These are phyloP conservation scores for Hypoxylon sp. DNA, from an alignment of 2,329 filamentous ascomycete species.

Conservation along the genomic window DNA sequence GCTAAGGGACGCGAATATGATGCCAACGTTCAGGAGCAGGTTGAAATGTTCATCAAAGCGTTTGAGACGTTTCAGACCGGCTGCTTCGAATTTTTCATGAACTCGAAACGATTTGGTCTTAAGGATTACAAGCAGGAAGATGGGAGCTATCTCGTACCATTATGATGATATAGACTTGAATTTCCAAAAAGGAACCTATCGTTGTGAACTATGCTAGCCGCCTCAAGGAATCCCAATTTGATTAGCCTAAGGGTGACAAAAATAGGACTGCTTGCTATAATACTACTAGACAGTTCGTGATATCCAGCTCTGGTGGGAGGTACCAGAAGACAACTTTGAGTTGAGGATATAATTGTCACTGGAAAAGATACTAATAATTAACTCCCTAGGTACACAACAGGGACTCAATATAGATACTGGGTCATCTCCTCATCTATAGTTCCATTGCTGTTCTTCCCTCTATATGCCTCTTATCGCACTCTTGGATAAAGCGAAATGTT, in stretches of 20 bases:
- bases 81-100: slow-evolving; percentile 31
- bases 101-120: slow-evolving; percentile 24
- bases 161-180: slow-evolving; percentile 2
- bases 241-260: neutral
- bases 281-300: no score
- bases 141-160: slow-evolving; percentile 28
- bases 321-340: no score
- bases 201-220: neutral
- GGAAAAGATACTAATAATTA: neutral
- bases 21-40: neutral
- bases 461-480: no score
- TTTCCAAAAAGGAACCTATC: neutral
- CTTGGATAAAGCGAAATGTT: no score
- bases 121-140: slow-evolving; percentile 25
- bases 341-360: no score
- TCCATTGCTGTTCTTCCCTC: no score
- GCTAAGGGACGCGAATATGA: slow-evolving; percentile 13
- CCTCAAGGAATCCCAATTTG: neutral
- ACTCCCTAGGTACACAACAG: no score
- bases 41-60: slow-evolving; percentile 24
- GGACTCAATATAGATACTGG: no score
- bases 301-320: neutral
- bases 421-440: no score
- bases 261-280: neutral
- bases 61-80: slow-evolving; percentile 35